phyloP scores from a whole-genome alignment of 257 asterid species.

The Penstemon eatonii region DNA sequence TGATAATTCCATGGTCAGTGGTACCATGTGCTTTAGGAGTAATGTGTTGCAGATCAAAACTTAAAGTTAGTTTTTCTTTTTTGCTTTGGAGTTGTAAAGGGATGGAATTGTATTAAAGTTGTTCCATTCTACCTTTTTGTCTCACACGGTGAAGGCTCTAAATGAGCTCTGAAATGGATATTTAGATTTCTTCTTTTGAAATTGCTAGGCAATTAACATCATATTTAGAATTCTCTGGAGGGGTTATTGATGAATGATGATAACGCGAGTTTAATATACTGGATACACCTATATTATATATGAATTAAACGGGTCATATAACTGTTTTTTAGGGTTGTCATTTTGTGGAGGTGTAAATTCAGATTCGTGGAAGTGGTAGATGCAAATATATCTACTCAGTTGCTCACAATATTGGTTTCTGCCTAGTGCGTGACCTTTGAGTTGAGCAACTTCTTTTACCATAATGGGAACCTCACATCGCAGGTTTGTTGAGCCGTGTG shows the following conservation, averaged over 20 bases:
- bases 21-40: slow-evolving; percentile 34
- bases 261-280: slow-evolving; percentile 12
- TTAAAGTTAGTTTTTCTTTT: slow-evolving; percentile 1
- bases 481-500: slow-evolving; percentile 45
- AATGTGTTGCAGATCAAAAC: slow-evolving; percentile 26
- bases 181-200: not conserved
- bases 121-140: slow-evolving; percentile 1
- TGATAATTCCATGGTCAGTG: not conserved
- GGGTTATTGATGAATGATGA: slow-evolving; percentile 8
- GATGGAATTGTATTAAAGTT: slow-evolving; percentile 17
- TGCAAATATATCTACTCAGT: slow-evolving; percentile 37
- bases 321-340: slow-evolving; percentile 41
- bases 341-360: slow-evolving; percentile 29
- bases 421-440: slow-evolving; percentile 53
- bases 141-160: not conserved
- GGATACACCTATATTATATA: slow-evolving; percentile 3
- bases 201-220: too few species aligned
- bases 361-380: slow-evolving; percentile 37
- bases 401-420: slow-evolving; percentile 58
- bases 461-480: slow-evolving; percentile 86
- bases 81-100: not conserved
- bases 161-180: slow-evolving; percentile 1
- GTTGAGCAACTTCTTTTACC: slow-evolving; percentile 49
- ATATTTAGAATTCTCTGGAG: not conserved
- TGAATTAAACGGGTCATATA: slow-evolving; percentile 12